Conservation (phyloP, 2,329 filamentous ascomycete species). For the Raffaelea arxii region DNA sequence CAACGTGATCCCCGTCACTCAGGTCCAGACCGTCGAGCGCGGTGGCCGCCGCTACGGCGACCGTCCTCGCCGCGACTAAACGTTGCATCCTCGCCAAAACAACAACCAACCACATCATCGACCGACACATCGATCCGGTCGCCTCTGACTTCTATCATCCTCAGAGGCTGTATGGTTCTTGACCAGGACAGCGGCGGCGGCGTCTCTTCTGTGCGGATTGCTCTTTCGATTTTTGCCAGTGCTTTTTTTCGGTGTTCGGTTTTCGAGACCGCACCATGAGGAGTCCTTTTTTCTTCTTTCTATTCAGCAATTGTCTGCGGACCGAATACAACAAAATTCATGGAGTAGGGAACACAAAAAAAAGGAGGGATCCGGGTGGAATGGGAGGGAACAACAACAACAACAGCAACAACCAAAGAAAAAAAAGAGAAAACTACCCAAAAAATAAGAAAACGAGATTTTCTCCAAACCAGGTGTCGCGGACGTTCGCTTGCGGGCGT, state of each 20-base stretch:
- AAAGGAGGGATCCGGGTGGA: no score
- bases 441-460: constrained; percentile 18
- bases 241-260: no score
- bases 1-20: constrained; percentile 85
- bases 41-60: constrained; percentile 38
- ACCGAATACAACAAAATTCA: no score
- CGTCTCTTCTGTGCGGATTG: no score
- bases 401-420: constrained; percentile 6
- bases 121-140: no score
- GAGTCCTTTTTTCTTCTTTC: neutral
- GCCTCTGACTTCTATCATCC: neutral
- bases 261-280: no score
- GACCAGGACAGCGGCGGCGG: no score
- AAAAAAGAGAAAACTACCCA: constrained; percentile 18
- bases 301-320: neutral
- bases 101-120: neutral
- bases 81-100: neutral
- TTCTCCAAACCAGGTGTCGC: constrained; percentile 74
- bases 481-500: constrained; percentile 58
- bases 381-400: neutral
- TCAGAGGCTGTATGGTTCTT: no score
- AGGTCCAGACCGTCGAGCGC: constrained; percentile 80
- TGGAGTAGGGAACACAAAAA: no score
- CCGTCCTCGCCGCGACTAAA: constrained; percentile 35
- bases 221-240: no score